Evolutionary conservation across 768 basidiomycete species (phyloP), one percentile per base, ranked within the genome.

Genomic region (Termitomyces sp.): DNA sequence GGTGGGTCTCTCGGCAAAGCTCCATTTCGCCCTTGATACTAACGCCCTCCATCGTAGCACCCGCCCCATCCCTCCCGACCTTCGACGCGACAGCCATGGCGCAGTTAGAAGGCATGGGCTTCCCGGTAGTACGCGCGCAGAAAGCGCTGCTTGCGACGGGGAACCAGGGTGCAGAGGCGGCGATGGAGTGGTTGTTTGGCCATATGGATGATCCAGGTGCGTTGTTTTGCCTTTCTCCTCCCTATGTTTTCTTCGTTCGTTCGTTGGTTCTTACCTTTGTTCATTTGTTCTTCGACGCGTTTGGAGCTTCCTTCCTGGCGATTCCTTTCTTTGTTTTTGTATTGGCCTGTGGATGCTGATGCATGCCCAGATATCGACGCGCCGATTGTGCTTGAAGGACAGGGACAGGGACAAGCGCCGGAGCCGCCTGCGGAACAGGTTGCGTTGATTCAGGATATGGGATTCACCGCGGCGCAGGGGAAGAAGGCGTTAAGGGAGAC

Each of bases 141-240:
- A 95, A 93, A 64, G 97, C 95, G 0, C 70, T 98, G 5, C 77
- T 96, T 10, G 94, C 93, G 0, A 98, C 95, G 0, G 93, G 93
- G 0, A 87, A 88, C 63, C 74, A 71, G 16, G 85, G 86, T 57
- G 75, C 89, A 0, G 91, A 95, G 60, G 81, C 77, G 0, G 97
- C 97, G 0, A 96, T 96, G 94, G 87, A 93, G 58, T 99, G 96
- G 96, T 71, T 99, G 42, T 96, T 98, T 67, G 79, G 72, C 44
- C 96, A 98, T 70, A 92, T 95, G 91, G 95, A 98, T 0, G 96
- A 98, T 71, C 79, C 93, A 13, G 92, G 94, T 92, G 45, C 8
- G 77, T 62, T 26, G 4, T 44, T 42, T 20, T 55, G 24, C 42
- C 27, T 37, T 24, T 47, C 5, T 18, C 39, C 24, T n/a, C n/a